These are phyloP conservation scores for Candida lessepsii DNA, from an alignment of 805 yeast genomes.

Conservation along the genomic window DNA sequence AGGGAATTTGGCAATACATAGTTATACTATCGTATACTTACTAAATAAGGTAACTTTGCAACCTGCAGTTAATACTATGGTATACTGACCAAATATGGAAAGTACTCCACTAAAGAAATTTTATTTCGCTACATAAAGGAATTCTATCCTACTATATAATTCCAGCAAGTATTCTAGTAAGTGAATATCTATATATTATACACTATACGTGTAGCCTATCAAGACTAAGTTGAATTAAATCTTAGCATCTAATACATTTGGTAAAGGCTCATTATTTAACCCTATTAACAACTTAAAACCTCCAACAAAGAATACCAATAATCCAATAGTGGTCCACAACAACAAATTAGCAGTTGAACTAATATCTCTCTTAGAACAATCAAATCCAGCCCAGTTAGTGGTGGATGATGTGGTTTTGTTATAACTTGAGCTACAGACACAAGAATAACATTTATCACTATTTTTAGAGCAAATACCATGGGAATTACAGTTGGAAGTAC, in stretches of 20 bases:
- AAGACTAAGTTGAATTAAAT: background rate
- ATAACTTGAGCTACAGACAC: slow-evolving; percentile 47
- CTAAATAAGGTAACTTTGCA: no score
- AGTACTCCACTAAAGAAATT: no score
- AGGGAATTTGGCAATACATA: no score
- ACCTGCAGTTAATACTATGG: no score
- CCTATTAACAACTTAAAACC: slow-evolving; percentile 54
- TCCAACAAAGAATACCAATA: slow-evolving; percentile 44
- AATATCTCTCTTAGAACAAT: slow-evolving; percentile 68
- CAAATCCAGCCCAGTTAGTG: slow-evolving; percentile 54
- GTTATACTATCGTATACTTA: no score
- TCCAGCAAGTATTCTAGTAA: no score
- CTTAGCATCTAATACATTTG: slow-evolving; percentile 61
- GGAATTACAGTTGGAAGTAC: slow-evolving; percentile 50
- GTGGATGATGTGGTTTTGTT: slow-evolving; percentile 44
- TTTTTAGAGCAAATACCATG: slow-evolving; percentile 51
- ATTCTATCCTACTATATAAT: no score
- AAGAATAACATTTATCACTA: slow-evolving; percentile 44
- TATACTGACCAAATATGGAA: no score
- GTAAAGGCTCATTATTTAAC: slow-evolving; percentile 61
- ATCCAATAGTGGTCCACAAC: slow-evolving; percentile 61
- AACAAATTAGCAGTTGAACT: slow-evolving; percentile 64
- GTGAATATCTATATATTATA: background rate
- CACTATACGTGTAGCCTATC: no score
- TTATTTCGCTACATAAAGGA: no score